Conservation (phyloP, 345 rosid genomes). For the Orychophragmus violaceus region DNA sequence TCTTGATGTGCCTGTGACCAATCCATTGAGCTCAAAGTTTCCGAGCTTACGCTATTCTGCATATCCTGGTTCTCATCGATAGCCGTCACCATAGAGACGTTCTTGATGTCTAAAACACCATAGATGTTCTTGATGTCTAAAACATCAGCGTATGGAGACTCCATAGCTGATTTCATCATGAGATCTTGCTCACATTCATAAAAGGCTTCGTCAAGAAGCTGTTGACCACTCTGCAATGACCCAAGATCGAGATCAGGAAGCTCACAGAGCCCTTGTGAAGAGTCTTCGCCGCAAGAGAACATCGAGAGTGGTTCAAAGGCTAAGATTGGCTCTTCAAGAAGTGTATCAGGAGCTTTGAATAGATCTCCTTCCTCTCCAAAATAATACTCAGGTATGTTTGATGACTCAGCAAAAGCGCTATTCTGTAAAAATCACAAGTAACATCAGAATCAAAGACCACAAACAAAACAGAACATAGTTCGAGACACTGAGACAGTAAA, state of each 20-base stretch:
- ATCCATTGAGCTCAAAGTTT: slow-evolving; percentile 65
- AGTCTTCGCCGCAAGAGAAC: slow-evolving; percentile 70
- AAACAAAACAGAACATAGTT: slow-evolving; percentile 25
- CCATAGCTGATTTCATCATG: slow-evolving; percentile 53
- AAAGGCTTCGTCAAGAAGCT: slow-evolving; percentile 63
- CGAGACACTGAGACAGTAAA: slow-evolving; percentile 22
- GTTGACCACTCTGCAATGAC: slow-evolving; percentile 59
- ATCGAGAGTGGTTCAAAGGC: slow-evolving; percentile 66
- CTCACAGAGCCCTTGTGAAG: slow-evolving; percentile 55
- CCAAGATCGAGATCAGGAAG: slow-evolving; percentile 52
- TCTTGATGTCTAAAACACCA: slow-evolving; percentile 37
- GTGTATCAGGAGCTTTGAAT: slow-evolving; percentile 81
- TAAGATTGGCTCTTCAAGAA: slow-evolving; percentile 57
- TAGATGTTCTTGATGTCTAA: slow-evolving; percentile 48
- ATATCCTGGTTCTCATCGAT: slow-evolving; percentile 39
- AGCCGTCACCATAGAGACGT: slow-evolving; percentile 32
- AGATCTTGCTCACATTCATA: slow-evolving; percentile 81
- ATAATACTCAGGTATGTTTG: slow-evolving; percentile 67
- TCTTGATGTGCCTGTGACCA: slow-evolving; percentile 40
- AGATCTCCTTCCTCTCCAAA: slow-evolving; percentile 81
- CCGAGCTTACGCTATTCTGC: slow-evolving; percentile 70
- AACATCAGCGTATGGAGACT: slow-evolving; percentile 43
- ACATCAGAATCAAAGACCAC: slow-evolving; percentile 22
- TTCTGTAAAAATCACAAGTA: slow-evolving; percentile 24
- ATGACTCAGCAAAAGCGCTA: slow-evolving; percentile 38